A percentile compares a stretch with the other conserved stretches of the same genome.
phyloP scores from a whole-genome alignment of 1,284 basidiomycete genomes.

The Irpex sp. region DNA sequence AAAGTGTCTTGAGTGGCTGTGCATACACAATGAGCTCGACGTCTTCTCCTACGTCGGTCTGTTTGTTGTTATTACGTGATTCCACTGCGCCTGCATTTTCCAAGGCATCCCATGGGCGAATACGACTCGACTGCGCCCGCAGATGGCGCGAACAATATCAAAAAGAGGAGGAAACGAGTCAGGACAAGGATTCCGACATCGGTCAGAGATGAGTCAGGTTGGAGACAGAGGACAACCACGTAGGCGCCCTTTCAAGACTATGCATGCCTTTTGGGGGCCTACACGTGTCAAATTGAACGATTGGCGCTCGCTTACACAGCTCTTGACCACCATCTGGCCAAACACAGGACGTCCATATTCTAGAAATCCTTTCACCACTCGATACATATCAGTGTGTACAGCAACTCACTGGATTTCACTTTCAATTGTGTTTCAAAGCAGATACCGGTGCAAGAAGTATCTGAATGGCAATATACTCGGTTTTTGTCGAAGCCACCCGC shows the following conservation, averaged over 20 bases:
- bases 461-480: not conserved
- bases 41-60: not conserved
- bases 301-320: not conserved
- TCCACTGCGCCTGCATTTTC: constrained; percentile 8
- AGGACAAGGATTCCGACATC: not conserved
- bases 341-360: not conserved
- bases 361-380: not conserved
- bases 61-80: not conserved
- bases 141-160: not conserved
- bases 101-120: not conserved
- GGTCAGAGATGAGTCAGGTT: constrained; percentile 5
- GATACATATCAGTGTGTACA: not conserved
- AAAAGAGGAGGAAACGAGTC: not conserved
- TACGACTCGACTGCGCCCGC: not conserved
- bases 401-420: not conserved
- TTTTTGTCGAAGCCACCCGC: not conserved
- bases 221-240: not conserved
- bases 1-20: not conserved
- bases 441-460: not conserved
- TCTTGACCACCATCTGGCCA: not conserved
- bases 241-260: constrained; percentile 8
- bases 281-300: constrained; percentile 2
- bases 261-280: constrained; percentile 2
- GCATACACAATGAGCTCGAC: not conserved
- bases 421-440: not conserved